These are phyloP conservation scores for Paramecium bursaria DNA, from an alignment of 73 alveolate species.

Conservation along the genomic window DNA sequence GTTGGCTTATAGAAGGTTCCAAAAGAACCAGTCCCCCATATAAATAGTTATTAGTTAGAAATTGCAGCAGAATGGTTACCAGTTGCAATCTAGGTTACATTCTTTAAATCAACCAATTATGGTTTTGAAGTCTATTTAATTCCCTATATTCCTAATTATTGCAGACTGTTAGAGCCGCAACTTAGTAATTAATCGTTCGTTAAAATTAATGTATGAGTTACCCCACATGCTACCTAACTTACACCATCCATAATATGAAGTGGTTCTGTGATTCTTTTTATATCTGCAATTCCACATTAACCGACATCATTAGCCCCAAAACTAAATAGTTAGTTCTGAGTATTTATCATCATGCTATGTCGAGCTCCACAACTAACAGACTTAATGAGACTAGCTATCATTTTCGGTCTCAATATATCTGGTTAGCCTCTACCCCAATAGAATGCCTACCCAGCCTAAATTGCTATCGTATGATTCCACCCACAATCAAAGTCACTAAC, in stretches of 20 bases:
- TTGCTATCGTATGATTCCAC: conserved; percentile 24
- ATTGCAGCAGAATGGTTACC: conserved; percentile 62
- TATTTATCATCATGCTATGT: conserved; percentile 50
- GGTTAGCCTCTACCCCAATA: conserved; percentile 22
- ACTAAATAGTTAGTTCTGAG: conserved; percentile 7
- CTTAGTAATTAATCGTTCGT: conserved; percentile 11
- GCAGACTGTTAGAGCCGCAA: conserved; percentile 50
- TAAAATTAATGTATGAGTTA: conserved; percentile 14
- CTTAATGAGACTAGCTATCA: not conserved
- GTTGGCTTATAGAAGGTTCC: conserved; percentile 50
- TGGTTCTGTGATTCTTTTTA: conserved; percentile 10
- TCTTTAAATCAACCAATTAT: not conserved
- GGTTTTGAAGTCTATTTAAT: conserved; percentile 16
- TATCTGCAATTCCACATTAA: conserved; percentile 36
- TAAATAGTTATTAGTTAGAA: not conserved
- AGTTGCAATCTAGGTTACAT: conserved; percentile 20
- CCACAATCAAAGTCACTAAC: conserved; percentile 47
- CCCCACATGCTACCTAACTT: conserved; percentile 22
- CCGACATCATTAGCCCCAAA: conserved; percentile 54
- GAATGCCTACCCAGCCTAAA: conserved; percentile 21
- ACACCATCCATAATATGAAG: conserved; percentile 52
- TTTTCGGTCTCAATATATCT: conserved; percentile 18
- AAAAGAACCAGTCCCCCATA: conserved; percentile 60
- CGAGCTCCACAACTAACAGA: conserved; percentile 45
- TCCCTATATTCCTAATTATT: conserved; percentile 39